Evolutionary conservation across 2,329 filamentous ascomycete genomes (phyloP), one percentile per base, ranked within the genome.

Genomic region (Catunica adiposa): DNA sequence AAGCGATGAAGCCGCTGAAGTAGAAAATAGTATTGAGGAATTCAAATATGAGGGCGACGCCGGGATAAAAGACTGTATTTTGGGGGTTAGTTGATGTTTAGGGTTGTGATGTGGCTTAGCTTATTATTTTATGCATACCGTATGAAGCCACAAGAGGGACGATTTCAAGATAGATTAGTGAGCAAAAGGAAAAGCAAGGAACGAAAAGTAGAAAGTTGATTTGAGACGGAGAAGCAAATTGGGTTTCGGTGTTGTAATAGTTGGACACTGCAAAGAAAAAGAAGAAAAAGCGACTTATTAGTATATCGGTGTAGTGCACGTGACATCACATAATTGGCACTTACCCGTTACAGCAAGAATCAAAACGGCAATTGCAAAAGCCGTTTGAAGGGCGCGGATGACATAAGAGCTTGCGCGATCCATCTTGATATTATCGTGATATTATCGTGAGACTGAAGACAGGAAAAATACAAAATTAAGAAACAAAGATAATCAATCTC

Each of bases 121-220:
- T n/a, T n/a, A n/a, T n/a, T n/a, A n/a, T n/a, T n/a, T 40, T 3
- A 14, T 7, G 51, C 68, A 61, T 65, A 73, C 70, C 60, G 44
- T 68, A 66, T 1, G 73, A 69, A 14, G 67, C 61, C 58, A 73
- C 73, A 50, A 71, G 70, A 3, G 75, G 71, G 8, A 70, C 64
- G 38, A 75, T 52, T 62, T 78, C 76, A 20, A 80, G 69, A 62
- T 78, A 79, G 52, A 66, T 63, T 54, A 81, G 64, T 7, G 78
- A 79, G 54, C 79, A 23, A 38, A 81, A 63, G 26, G 78, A 76
- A 62, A 77, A 73, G 46, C 77, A 60, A 1, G 77, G 73, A 25
- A 69, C 69, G 62, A 78, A 76, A 62, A 82, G 66, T 59, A 82
- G 66, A 64, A 80, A 80, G 68, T 73, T 76, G 66, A 82, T 66